Conservation (phyloP, 2,329 filamentous ascomycete species). For the Trichoderma guizhouense region DNA sequence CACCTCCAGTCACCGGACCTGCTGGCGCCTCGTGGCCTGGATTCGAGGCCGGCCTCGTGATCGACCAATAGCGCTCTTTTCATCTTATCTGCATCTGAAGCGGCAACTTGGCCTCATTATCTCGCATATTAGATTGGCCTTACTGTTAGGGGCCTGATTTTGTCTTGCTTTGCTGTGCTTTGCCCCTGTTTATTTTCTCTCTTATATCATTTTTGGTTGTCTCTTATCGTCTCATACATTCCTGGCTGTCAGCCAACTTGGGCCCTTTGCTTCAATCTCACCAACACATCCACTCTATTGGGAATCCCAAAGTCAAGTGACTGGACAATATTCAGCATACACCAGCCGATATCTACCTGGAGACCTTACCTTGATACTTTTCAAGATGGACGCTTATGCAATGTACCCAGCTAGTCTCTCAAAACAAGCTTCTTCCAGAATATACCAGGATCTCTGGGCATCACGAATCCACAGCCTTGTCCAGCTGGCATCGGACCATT, state of each 20-base stretch:
- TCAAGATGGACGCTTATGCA: slow-evolving; percentile 50
- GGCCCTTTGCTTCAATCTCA: not conserved
- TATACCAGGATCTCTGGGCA: slow-evolving; percentile 49
- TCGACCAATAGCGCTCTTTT: slow-evolving; percentile 15
- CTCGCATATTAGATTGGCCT: not conserved
- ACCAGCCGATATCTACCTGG: too few relatives aligned
- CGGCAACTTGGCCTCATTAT: not conserved
- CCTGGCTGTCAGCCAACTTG: not conserved
- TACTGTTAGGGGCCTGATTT: not conserved
- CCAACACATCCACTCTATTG: not conserved
- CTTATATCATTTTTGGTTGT: not conserved
- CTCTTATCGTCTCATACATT: not conserved
- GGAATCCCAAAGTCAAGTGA: slow-evolving; percentile 3
- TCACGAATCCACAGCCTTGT: slow-evolving; percentile 37
- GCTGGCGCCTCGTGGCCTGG: slow-evolving; percentile 14
- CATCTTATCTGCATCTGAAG: slow-evolving; percentile 4
- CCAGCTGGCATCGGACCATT: slow-evolving; percentile 32
- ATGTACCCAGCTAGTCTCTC: slow-evolving; percentile 46
- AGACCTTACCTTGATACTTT: not conserved
- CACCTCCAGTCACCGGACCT: slow-evolving; percentile 15
- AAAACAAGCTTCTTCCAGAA: slow-evolving; percentile 42
- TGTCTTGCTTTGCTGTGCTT: not conserved
- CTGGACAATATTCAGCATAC: not conserved
- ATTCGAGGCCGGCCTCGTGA: slow-evolving; percentile 14
- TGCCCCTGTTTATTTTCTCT: not conserved